Base-by-base conservation (phyloP, 139 green algal genomes). In the Micractinium sp. region DNA sequence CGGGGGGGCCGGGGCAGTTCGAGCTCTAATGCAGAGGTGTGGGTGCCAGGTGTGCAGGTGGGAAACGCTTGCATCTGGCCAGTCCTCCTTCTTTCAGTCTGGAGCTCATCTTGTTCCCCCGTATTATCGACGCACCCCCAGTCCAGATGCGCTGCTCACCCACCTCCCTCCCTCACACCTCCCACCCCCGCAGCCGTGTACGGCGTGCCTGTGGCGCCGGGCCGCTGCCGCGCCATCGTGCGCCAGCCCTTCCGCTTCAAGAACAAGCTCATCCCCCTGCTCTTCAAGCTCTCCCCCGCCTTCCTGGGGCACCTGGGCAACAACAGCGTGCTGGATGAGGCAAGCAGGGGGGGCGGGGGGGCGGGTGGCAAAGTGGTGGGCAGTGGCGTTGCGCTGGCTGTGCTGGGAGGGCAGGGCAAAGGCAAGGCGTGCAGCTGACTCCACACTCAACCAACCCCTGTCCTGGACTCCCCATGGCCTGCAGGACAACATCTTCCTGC, bases 211-310 rank as follows among this genome's bases (percentile, higher is more conserved):
- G 89, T 66, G 4, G 53, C 92, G 0, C 91, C 92, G 25, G 91
- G 92, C 23, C 86, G 91, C 22, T 94, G 89, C 82, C 86, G 92
- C 75, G 85, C 87, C 56, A 88, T 94, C 22, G 87, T 94, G 86
- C 87, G 90, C 31, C 92, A 94, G 80, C 89, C 92, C 35, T 94
- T 95, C 89, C 85, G 85, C 20, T 94, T 95, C 87, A 93, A 93
- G 66, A 90, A 90, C 78, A 85, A 87, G 53, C 22, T 94, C 16
- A 36, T 91, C 12, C 85, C 87, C 25, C 74, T 83, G 86, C 39
- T 89, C 47, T 80, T 92, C n/a, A 38, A 74, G 31, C n/a, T 87
- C 19, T 31, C 87, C 67, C 92, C 93, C 12, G 20, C 66, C 15
- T 94, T 89, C 86, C 56, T 73, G 15, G 86, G 82, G 27, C 93